Evolutionary conservation across 768 basidiomycete species (phyloP), one percentile per base, ranked within the genome.

Genomic region (Boletus bicolor): DNA sequence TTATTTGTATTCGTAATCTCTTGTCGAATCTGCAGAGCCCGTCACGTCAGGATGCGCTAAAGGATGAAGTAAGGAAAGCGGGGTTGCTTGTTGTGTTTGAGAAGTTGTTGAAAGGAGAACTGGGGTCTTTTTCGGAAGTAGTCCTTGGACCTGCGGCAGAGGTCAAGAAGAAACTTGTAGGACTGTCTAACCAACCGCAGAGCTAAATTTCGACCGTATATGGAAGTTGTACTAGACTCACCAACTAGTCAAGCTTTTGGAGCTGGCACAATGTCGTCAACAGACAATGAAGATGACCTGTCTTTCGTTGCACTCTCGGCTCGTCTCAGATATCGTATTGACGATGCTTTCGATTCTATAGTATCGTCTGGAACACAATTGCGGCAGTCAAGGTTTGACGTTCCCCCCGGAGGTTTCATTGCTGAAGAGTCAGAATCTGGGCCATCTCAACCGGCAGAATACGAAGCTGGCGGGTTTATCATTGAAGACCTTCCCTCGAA

Each of bases 1-100:
- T 89, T 0, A 79, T 92, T n/a, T 89, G 88, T 64, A 73, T 87
- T 24, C 75, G 77, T 37, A 93, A 91, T 65, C 68, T 94, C 41
- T 76, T 77, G 58, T 64, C 75, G 15, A 80, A 77, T 54, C 69
- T 83, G 10, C 64, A 76, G 21, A 75, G 79, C 54, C 62, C 67
- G 28, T 66, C 66, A 7, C 66, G 70, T 21, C 72, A 74, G 41
- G 75, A 75, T 49, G 68, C 70, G 51, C 68, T 90, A n/a, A 73
- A 74, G 17, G 72, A 78, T 26, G 82, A 82, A 60, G 81, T 79
- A 8, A 75, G 77, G 50, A 77, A 77, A 43, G 73, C 77, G 12
- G 83, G 81, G n/a, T 69, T 92, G 17, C 69, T 79, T 21, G 65
- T 69, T 34, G 81, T 81, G 0, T 73, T 96, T 53, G 73, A 76